Evolutionary conservation across 2,329 filamentous ascomycete species (phyloP).

Genomic region (Aspergillus latus): DNA sequence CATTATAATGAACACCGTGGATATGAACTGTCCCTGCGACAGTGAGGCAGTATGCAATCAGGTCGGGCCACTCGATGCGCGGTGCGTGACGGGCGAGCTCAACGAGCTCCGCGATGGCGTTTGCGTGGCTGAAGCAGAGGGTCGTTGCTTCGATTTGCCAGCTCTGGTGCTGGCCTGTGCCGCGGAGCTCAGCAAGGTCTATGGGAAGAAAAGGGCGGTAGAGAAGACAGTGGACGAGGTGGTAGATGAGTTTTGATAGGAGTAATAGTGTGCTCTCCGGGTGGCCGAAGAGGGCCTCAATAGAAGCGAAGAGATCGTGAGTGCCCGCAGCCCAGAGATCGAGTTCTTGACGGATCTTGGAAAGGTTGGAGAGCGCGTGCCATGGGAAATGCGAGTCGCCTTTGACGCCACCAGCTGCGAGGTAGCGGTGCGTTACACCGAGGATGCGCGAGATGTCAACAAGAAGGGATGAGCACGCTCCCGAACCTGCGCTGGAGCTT

Average conservation of each 20-base stretch:
- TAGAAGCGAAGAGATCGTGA: slow-evolving; percentile 73
- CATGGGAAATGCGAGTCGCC: slow-evolving; percentile 89
- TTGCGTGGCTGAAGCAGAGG: slow-evolving; percentile 81
- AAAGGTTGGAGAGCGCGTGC: slow-evolving; percentile 81
- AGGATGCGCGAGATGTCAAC: slow-evolving; percentile 82
- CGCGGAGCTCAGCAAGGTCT: slow-evolving; percentile 75
- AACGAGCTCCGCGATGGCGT: slow-evolving; percentile 79
- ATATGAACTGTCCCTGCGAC: slow-evolving; percentile 87
- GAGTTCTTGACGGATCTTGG: slow-evolving; percentile 80
- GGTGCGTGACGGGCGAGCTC: slow-evolving; percentile 73
- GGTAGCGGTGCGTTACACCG: slow-evolving; percentile 78
- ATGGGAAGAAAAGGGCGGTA: slow-evolving; percentile 89
- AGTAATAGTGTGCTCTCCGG: slow-evolving; percentile 75
- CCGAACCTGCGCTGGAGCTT: slow-evolving; percentile 47
- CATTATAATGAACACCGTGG: slow-evolving; percentile 76
- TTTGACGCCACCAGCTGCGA: slow-evolving; percentile 82
- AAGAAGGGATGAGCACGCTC: slow-evolving; percentile 71
- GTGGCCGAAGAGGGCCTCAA: slow-evolving; percentile 73
- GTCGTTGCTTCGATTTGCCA: slow-evolving; percentile 93
- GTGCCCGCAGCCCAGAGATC: slow-evolving; percentile 83
- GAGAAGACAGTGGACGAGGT: slow-evolving; percentile 81
- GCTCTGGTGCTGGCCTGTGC: slow-evolving; percentile 79
- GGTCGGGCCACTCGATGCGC: slow-evolving; percentile 79
- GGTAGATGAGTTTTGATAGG: slow-evolving; percentile 82
- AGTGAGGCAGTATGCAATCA: slow-evolving; percentile 82